phyloP scores from a whole-genome alignment of 257 asterid species.

The Forsythia viridissima region DNA sequence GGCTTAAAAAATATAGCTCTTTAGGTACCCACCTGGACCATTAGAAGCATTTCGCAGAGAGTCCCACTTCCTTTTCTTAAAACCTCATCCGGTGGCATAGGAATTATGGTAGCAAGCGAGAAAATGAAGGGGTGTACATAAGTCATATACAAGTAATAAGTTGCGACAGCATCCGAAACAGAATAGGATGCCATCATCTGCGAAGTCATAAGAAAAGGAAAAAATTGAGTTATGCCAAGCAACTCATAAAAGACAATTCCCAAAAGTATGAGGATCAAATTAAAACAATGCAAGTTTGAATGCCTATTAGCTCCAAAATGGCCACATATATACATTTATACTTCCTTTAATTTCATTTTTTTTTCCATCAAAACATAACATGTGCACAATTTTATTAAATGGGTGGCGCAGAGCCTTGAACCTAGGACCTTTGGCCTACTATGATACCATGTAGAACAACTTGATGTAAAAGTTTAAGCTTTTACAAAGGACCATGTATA shows the following conservation, averaged over 20 bases:
- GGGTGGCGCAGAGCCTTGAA: background rate
- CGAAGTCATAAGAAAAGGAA: conserved; percentile 30
- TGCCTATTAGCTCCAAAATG: background rate
- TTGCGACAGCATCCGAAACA: conserved; percentile 98
- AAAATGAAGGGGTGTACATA: conserved; percentile 97
- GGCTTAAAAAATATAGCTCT: conserved; percentile 9
- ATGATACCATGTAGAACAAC: background rate
- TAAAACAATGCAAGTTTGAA: background rate
- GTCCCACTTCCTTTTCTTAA: conserved; percentile 99
- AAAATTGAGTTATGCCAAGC: background rate
- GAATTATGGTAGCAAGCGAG: conserved; percentile 96
- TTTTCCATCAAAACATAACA: background rate
- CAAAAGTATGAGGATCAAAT: background rate
- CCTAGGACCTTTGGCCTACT: background rate
- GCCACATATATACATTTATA: background rate
- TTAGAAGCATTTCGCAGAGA: conserved; percentile 98
- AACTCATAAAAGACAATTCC: background rate
- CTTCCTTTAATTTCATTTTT: too few species aligned
- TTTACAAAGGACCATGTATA: background rate
- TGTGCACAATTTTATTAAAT: background rate
- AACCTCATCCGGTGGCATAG: conserved; percentile 99
- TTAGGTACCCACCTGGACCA: conserved; percentile 80
- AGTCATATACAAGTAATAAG: conserved; percentile 95
- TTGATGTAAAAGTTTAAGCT: background rate
- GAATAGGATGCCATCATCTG: conserved; percentile 99